These are phyloP conservation scores for Vanderwaltozyma polyspora DNA, from an alignment of 805 yeast species.

Conservation along the genomic window DNA sequence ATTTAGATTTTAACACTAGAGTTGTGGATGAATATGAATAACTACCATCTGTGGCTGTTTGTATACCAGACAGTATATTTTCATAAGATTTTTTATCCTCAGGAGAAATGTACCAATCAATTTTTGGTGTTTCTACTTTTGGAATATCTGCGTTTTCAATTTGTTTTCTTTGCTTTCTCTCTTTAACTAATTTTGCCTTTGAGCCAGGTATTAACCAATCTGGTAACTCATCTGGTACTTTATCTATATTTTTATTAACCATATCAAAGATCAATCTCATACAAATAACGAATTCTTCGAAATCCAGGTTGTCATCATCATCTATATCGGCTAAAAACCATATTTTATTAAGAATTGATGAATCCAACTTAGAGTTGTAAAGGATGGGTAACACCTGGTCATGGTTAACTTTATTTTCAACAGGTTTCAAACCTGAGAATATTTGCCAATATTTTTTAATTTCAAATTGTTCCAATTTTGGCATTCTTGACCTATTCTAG, in stretches of 20 bases:
- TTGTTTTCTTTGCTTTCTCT: constrained; percentile 52
- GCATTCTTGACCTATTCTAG: too few species aligned
- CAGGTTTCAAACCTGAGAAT: constrained; percentile 81
- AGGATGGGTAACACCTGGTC: constrained; percentile 77
- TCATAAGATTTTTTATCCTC: constrained; percentile 71
- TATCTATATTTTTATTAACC: constrained; percentile 57
- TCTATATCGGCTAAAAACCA: constrained; percentile 95
- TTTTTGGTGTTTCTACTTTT: constrained; percentile 26
- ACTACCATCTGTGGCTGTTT: constrained; percentile 70
- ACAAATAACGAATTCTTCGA: constrained; percentile 95
- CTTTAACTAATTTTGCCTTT: constrained; percentile 75
- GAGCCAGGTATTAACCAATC: constrained; percentile 88
- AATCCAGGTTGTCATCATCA: constrained; percentile 81
- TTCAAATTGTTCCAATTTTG: constrained; percentile 86
- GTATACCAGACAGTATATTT: constrained; percentile 43
- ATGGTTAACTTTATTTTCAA: constrained; percentile 66
- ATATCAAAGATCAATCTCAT: constrained; percentile 90
- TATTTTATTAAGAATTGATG: constrained; percentile 63
- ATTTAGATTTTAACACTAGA: constrained; percentile 50
- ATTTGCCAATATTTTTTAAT: constrained; percentile 97
- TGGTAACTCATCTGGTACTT: constrained; percentile 67
- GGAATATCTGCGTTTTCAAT: constrained; percentile 21
- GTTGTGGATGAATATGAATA: constrained; percentile 62
- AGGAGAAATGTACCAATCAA: constrained; percentile 96
- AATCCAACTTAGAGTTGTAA: constrained; percentile 76